These are phyloP conservation scores for Pseudopediastrum boryanum DNA, from an alignment of 139 green algal genomes.

Conservation along the genomic window DNA sequence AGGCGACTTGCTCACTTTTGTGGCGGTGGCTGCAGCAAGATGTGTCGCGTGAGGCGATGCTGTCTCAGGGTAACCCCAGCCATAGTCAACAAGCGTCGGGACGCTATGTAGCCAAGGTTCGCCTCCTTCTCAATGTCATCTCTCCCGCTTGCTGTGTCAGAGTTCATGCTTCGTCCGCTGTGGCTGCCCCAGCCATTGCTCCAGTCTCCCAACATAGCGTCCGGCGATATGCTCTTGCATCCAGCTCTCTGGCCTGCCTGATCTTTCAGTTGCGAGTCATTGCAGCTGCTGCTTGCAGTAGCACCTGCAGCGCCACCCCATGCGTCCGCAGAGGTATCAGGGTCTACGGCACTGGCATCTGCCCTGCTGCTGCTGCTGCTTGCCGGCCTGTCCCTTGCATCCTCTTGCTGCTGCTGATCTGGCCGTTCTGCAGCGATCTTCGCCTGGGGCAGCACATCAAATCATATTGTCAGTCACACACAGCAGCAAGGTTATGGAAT, in stretches of 20 bases:
- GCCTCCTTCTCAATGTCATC: neutral
- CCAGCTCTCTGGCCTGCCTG: too few relatives aligned
- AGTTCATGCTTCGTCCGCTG: slow-evolving; percentile 1
- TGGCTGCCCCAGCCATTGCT: neutral
- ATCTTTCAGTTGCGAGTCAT: too few relatives aligned
- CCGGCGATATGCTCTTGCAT: neutral
- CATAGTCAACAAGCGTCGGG: slow-evolving; percentile 65
- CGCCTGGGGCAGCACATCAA: slow-evolving; percentile 16
- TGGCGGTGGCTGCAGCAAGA: slow-evolving; percentile 6
- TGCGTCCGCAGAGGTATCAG: neutral
- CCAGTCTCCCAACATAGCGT: neutral
- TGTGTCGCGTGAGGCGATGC: slow-evolving; percentile 50
- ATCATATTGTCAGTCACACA: neutral
- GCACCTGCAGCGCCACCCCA: slow-evolving; percentile 14
- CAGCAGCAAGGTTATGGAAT: slow-evolving; percentile 14
- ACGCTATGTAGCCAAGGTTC: slow-evolving; percentile 65
- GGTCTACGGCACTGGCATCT: neutral
- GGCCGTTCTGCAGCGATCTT: neutral
- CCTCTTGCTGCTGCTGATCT: slow-evolving; percentile 12
- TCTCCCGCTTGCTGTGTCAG: neutral
- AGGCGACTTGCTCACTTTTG: too few relatives aligned
- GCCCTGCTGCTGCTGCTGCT: slow-evolving; percentile 1
- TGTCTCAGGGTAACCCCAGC: slow-evolving; percentile 78
- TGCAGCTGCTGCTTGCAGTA: neutral
- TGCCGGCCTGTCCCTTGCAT: neutral